These are phyloP conservation scores for Kodamaea suecica DNA, from an alignment of 1,139 yeast genomes.

Conservation along the genomic window DNA sequence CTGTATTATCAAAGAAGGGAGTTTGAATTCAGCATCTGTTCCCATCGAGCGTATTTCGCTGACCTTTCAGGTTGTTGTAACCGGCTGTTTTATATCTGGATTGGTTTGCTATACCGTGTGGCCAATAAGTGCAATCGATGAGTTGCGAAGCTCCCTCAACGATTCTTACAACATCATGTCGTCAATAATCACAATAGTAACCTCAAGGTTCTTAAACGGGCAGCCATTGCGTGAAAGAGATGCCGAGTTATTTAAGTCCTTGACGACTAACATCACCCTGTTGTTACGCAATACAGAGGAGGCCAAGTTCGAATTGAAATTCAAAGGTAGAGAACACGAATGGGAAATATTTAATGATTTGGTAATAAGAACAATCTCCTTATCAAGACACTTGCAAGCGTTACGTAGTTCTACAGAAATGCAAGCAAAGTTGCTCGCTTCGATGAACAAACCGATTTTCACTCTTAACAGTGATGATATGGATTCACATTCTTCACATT, in stretches of 20 bases:
- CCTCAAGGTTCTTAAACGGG: constrained; percentile 55
- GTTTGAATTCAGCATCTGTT: constrained; percentile 57
- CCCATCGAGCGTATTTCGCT: constrained; percentile 56
- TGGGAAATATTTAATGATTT: constrained; percentile 43
- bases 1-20: constrained; percentile 75
- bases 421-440: constrained; percentile 49
- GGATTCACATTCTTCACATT: constrained; percentile 1
- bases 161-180: constrained; percentile 56
- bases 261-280: constrained; percentile 40
- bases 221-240: constrained; percentile 42
- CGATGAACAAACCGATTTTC: background rate
- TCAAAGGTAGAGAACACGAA: constrained; percentile 56
- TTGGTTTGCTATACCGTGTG: constrained; percentile 57
- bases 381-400: constrained; percentile 64
- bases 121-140: constrained; percentile 58
- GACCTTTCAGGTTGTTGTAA: constrained; percentile 55
- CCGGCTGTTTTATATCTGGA: constrained; percentile 62
- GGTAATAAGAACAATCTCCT: constrained; percentile 49
- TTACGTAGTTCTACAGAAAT: constrained; percentile 65
- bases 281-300: constrained; percentile 54
- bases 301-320: constrained; percentile 56
- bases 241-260: constrained; percentile 29
- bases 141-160: constrained; percentile 47
- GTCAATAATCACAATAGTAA: constrained; percentile 45
- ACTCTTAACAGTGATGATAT: background rate